Evolutionary conservation across 1,284 basidiomycete species (phyloP).

Genomic region (Waitea zeae): DNA sequence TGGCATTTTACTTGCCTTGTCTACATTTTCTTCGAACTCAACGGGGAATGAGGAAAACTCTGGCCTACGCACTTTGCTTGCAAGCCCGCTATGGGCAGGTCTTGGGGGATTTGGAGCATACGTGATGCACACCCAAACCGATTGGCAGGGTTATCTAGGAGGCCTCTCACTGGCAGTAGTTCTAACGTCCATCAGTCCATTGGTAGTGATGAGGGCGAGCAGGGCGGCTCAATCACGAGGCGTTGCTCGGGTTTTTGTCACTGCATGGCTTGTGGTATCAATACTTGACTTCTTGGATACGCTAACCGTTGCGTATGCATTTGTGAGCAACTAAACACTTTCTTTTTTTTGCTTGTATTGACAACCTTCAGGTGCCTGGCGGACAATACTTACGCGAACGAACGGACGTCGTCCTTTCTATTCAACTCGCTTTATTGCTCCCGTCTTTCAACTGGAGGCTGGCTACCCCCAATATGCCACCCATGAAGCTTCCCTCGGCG

Average conservation of each 20-base stretch:
- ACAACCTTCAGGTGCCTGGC: too few relatives aligned
- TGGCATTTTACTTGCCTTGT: slow-evolving; percentile 30
- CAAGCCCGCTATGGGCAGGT: slow-evolving; percentile 31
- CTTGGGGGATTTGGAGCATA: slow-evolving; percentile 34
- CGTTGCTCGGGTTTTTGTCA: slow-evolving; percentile 31
- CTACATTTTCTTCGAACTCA: slow-evolving; percentile 13
- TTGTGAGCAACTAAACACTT: slow-evolving; percentile 80
- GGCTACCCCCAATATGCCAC: too few relatives aligned
- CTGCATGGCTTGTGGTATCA: slow-evolving; percentile 45
- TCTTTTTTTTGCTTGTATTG: slow-evolving; percentile 55
- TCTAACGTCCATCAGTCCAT: slow-evolving; percentile 46
- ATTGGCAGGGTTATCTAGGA: slow-evolving; percentile 66
- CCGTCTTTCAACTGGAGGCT: too few relatives aligned
- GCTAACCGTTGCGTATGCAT: slow-evolving; percentile 81
- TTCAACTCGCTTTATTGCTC: too few relatives aligned
- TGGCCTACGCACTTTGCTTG: too few relatives aligned
- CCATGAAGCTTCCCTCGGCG: not conserved
- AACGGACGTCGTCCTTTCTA: too few relatives aligned
- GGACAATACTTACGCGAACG: too few relatives aligned
- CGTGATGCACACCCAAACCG: slow-evolving; percentile 38
- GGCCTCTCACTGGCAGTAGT: slow-evolving; percentile 56
- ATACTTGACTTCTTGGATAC: slow-evolving; percentile 33
- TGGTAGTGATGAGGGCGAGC: slow-evolving; percentile 26
- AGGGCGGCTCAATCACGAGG: slow-evolving; percentile 20
- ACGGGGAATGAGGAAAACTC: slow-evolving; percentile 2